phyloP scores from a whole-genome alignment of 2,329 filamentous ascomycete genomes.

The Hymenoscyphus infarciens region DNA sequence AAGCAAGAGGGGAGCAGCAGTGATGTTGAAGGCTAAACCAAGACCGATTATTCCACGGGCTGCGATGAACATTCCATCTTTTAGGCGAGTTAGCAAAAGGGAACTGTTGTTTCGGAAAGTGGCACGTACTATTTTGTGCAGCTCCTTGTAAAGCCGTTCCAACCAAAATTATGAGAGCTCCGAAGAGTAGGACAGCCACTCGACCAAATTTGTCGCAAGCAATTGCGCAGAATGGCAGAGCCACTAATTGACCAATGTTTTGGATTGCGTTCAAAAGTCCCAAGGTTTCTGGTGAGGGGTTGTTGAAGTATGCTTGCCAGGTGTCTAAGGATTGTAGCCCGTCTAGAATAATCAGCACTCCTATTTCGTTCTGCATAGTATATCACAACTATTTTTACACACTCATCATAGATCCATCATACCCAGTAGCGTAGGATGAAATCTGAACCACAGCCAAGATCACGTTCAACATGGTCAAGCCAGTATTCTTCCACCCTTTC shows the following conservation, averaged over 20 bases:
- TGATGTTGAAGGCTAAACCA: constrained; percentile 33
- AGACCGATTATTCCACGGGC: constrained; percentile 37
- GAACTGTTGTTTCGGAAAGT: not conserved
- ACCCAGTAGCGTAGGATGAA: constrained; percentile 30
- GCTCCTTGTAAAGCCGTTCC: constrained; percentile 20
- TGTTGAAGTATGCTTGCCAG: constrained; percentile 42
- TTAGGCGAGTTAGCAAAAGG: not conserved
- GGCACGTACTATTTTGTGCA: constrained; percentile 21
- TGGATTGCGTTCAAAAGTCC: constrained; percentile 30
- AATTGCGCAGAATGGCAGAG: constrained; percentile 24
- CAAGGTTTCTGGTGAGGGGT: constrained; percentile 27
- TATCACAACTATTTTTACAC: constrained; percentile 1
- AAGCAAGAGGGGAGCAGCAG: constrained; percentile 36
- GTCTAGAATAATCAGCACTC: constrained; percentile 24
- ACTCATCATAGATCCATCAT: constrained; percentile 28
- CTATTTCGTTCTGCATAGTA: not conserved
- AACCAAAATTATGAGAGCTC: constrained; percentile 21
- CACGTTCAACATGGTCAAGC: constrained; percentile 28
- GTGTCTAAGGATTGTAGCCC: constrained; percentile 42
- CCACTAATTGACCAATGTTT: constrained; percentile 30
- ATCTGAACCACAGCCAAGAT: constrained; percentile 27
- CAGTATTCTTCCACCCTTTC: constrained; percentile 26
- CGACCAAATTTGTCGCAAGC: constrained; percentile 26
- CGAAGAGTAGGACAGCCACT: constrained; percentile 15
- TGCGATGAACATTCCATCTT: constrained; percentile 34